Base-by-base conservation (phyloP, 2,329 filamentous ascomycete species). In the Penicillium occitanis region DNA sequence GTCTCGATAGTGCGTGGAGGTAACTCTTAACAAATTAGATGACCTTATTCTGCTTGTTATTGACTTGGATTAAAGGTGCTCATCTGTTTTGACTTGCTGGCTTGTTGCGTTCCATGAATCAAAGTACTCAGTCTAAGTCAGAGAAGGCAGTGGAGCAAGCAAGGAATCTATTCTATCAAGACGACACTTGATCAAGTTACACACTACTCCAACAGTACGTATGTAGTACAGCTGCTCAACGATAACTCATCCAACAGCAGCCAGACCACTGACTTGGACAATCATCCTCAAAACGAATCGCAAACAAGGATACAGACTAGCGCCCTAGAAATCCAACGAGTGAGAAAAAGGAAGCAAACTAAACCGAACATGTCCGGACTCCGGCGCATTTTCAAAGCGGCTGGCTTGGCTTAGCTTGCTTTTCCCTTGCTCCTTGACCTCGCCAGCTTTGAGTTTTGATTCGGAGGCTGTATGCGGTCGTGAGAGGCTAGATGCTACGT, bases 341-440 rank as follows among this genome's bases (percentile, higher is more conserved):
- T 40, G n/a, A 57, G 33, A 57, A 37, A 37, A 22, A 37, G 53
- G n/a, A 35, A 11, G 22, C 3, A 40, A 57, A 14, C 3, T 6
- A 37, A n/a, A 55, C 17, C n/a, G 1, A 55, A 42, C 14, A 44
- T 19, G 19, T 40, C 61, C 17, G 37, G 11, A 14, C 37, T 14
- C 35, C 14, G 46, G 14, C 25, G 22, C 33, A 25, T 19, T 53
- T 50, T 6, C 48, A 53, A 53, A 55, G 37, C 25, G 33, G 48
- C 33, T 33, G 25, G 33, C 35, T 28, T 61, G 37, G 58, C 25
- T 61, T 61, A 19, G 58, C 58, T 48, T 30, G 37, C 48, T 30
- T 37, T 37, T 60, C 57, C 57, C 40, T 60, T 44, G 58, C 42
- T 46, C 17, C 58, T 33, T 57, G 53, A 25, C 33, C 30, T 57